Conservation (phyloP, 257 asterid species). For the Orobanche coerulescens region DNA sequence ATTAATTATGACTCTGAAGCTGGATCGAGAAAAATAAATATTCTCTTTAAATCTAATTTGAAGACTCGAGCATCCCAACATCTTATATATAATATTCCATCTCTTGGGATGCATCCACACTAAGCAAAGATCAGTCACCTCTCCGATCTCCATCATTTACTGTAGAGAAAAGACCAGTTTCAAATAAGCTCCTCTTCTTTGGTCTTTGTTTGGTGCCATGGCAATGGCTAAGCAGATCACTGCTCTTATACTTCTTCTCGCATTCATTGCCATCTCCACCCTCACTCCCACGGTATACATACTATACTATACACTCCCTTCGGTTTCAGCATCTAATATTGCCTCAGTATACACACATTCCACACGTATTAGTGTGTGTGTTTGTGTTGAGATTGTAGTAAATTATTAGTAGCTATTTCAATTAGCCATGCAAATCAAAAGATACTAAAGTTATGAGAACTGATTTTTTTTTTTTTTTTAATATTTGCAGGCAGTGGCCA, state of each 20-base stretch:
- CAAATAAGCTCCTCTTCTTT: neutral
- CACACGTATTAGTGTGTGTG: no score
- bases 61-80: no score
- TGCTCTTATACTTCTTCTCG: slow-evolving; percentile 26
- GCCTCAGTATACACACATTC: neutral
- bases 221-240: slow-evolving; percentile 38
- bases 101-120: neutral
- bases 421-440: no score
- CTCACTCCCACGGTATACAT: slow-evolving; percentile 23
- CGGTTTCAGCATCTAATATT: neutral
- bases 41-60: no score
- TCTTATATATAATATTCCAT: neutral
- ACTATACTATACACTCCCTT: neutral
- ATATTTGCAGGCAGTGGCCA: slow-evolving; percentile 22
- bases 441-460: neutral
- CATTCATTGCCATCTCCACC: slow-evolving; percentile 33
- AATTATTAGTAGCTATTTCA: neutral
- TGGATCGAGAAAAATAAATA: no score
- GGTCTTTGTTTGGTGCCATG: slow-evolving; percentile 11
- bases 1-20: no score
- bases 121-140: no score
- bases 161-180: no score
- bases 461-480: neutral
- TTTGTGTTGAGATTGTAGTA: no score
- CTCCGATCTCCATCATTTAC: no score